These are phyloP conservation scores for Arctium lappa DNA, from an alignment of 129 eudicot genomes.

Conservation along the genomic window DNA sequence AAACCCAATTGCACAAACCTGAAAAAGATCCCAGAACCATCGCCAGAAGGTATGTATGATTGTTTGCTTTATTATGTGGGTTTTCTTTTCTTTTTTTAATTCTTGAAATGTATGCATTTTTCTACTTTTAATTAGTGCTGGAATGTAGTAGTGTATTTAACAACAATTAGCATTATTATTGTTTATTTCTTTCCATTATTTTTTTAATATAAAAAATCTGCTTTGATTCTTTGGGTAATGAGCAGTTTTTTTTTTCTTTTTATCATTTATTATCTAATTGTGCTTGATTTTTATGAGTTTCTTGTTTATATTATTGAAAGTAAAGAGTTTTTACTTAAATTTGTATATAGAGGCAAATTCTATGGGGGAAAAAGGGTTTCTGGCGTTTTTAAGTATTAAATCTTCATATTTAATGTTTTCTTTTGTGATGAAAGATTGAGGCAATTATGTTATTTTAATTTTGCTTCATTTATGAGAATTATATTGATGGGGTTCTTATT, in stretches of 20 bases:
- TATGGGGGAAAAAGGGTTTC: background rate
- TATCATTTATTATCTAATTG: background rate
- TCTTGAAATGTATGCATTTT: background rate
- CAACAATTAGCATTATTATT: background rate
- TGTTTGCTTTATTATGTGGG: background rate
- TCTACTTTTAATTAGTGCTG: background rate
- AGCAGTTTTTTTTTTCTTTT: background rate
- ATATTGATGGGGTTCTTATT: background rate
- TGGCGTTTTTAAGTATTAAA: background rate
- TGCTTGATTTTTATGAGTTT: background rate
- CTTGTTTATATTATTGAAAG: background rate
- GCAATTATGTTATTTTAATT: background rate
- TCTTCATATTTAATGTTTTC: background rate
- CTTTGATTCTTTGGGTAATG: no score
- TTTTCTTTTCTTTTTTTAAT: background rate
- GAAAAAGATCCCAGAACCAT: slow-evolving; percentile 30
- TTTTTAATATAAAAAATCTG: no score
- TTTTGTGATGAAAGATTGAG: background rate
- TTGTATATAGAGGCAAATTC: background rate
- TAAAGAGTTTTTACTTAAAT: background rate
- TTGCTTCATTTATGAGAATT: background rate
- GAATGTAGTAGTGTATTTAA: background rate
- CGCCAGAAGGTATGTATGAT: slow-evolving; percentile 21
- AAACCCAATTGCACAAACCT: slow-evolving; percentile 9
- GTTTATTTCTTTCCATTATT: background rate